phyloP scores from a whole-genome alignment of 331 rosid genomes.

The Ulmus americana region DNA sequence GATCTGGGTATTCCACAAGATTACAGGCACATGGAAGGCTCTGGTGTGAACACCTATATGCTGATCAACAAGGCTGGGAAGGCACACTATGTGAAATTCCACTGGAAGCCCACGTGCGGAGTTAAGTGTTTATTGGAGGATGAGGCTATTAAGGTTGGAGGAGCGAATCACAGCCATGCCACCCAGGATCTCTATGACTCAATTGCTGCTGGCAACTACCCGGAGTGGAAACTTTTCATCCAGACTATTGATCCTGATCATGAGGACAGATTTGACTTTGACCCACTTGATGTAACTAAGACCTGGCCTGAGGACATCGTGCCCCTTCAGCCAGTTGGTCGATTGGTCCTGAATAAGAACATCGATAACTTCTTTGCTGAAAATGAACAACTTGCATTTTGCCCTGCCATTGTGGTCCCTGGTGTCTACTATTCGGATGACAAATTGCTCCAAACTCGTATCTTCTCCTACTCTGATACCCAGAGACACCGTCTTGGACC shows the following conservation, averaged over 20 bases:
- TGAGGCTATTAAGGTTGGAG: constrained; percentile 71
- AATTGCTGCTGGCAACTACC: constrained; percentile 85
- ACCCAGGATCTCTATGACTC: constrained; percentile 81
- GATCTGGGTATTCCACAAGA: constrained; percentile 82
- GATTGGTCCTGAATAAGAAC: constrained; percentile 80
- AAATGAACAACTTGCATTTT: constrained; percentile 84
- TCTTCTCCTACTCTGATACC: constrained; percentile 75
- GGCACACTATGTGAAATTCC: constrained; percentile 64
- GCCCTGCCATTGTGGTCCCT: constrained; percentile 73
- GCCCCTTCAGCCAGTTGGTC: constrained; percentile 90
- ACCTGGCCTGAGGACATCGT: constrained; percentile 86
- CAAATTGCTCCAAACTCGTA: constrained; percentile 72
- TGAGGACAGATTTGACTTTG: constrained; percentile 75
- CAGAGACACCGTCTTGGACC: constrained; percentile 97
- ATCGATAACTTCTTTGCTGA: constrained; percentile 91
- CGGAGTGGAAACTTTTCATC: constrained; percentile 81
- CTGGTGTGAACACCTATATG: constrained; percentile 73
- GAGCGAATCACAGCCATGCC: constrained; percentile 91
- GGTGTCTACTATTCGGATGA: constrained; percentile 82
- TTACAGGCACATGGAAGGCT: constrained; percentile 94
- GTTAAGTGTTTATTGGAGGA: constrained; percentile 72
- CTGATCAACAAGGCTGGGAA: constrained; percentile 70
- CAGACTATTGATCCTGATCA: constrained; percentile 76
- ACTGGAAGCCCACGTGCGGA: constrained; percentile 80
- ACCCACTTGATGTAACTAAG: constrained; percentile 77